phyloP scores from a whole-genome alignment of 2,329 filamentous ascomycete genomes.

The Fusarium agapanthi region DNA sequence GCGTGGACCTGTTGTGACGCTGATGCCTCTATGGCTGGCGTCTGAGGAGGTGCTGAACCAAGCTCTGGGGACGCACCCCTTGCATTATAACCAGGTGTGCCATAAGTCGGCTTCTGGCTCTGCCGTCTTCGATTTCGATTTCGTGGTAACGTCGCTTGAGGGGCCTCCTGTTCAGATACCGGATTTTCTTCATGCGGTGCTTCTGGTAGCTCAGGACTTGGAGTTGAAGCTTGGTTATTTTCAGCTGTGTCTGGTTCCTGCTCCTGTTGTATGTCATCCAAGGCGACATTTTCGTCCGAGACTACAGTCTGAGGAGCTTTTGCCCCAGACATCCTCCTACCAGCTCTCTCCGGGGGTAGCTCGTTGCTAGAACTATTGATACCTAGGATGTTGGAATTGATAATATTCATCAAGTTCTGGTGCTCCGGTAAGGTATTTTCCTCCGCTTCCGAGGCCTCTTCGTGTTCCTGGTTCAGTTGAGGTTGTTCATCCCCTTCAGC shows the following conservation, averaged over 20 bases:
- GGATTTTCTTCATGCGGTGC: not conserved
- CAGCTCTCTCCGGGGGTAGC: not conserved
- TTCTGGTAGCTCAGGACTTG: not conserved
- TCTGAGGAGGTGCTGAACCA: slow-evolving; percentile 1
- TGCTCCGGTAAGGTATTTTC: not conserved
- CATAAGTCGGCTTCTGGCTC: slow-evolving; percentile 18
- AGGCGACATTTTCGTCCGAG: not conserved
- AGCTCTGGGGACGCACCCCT: slow-evolving; percentile 23
- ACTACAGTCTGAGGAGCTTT: not conserved
- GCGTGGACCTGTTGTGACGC: not conserved
- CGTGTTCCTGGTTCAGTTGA: not conserved
- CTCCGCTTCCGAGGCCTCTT: slow-evolving; percentile 13
- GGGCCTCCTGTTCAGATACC: not conserved
- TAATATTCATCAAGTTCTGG: slow-evolving; percentile 9
- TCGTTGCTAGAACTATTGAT: not conserved
- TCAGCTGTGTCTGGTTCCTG: not conserved
- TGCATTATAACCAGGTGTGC: not conserved
- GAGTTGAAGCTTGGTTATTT: not conserved
- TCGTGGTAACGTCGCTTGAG: not conserved
- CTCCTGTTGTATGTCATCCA: not conserved
- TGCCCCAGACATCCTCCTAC: not conserved
- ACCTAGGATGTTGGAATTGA: slow-evolving; percentile 24
- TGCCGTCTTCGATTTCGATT: slow-evolving; percentile 8
- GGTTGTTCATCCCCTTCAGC: not conserved
- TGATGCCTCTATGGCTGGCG: not conserved